Conservation (phyloP, 2,329 filamentous ascomycete species). For the Botrytis tulipae region DNA sequence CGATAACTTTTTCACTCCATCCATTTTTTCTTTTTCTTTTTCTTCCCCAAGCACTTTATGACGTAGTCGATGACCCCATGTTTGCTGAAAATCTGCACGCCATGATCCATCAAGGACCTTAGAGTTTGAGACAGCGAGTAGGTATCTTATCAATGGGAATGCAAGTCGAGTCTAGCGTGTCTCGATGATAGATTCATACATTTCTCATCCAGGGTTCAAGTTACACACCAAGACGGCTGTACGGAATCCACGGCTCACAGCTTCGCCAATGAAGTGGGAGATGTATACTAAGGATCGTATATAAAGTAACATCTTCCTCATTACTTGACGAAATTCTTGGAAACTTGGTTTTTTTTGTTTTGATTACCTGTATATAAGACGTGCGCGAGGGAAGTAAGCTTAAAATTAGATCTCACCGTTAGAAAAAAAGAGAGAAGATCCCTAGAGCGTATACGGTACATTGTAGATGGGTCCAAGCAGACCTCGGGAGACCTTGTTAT, state of each 20-base stretch:
- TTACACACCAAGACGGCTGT: not conserved
- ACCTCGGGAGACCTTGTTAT: not conserved
- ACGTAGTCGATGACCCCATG: not conserved
- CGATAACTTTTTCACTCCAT: not conserved
- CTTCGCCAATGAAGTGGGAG: not conserved
- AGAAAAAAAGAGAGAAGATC: not conserved
- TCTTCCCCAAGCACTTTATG: not conserved
- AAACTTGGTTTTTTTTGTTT: not conserved
- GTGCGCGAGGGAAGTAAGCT: not conserved
- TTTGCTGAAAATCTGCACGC: slow-evolving; percentile 5
- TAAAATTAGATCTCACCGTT: not conserved
- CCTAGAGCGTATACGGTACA: no score
- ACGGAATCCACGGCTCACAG: not conserved
- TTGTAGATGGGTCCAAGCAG: no score
- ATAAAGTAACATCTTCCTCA: not conserved
- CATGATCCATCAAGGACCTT: not conserved
- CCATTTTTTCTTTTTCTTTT: not conserved
- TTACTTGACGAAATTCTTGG: not conserved
- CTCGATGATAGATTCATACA: not conserved
- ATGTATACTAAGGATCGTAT: not conserved
- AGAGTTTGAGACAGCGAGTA: not conserved
- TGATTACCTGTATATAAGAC: not conserved
- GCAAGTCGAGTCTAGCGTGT: not conserved
- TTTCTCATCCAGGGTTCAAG: not conserved
- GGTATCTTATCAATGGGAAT: not conserved